Base-by-base conservation (phyloP, 169 alveolate species). In the Cryptosporidium ryanae region DNA sequence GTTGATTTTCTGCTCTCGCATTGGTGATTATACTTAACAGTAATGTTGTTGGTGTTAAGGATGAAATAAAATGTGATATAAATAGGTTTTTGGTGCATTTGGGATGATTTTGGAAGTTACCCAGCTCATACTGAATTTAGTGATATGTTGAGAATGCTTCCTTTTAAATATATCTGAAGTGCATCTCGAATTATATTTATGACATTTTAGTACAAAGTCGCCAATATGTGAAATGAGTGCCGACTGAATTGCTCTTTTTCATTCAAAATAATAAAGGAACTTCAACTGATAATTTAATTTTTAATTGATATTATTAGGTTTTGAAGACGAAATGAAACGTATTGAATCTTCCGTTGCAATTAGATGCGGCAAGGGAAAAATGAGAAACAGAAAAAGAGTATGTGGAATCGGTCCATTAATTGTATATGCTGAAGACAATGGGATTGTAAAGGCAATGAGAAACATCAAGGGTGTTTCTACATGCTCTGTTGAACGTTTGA, bases 401-500 rank as follows among this genome's bases (percentile, higher is more conserved):
- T 76, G 93, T 68, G 97, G 98, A 83, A 94, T 93, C 90, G 99
- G 99, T 29, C 99, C 99, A 23, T 96, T 98, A 82, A 92, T 98
- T 82, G 94, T 98, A 90, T 96, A 96, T 93, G 96, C 94, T 32
- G 97, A 95, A 76, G 97, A 95, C 66, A 96, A 96, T 71, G 96
- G 96, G 65, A 95, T 96, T 82, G 96, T 96, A 65, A 93, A 96
- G 90, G 99, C 99, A 76, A 97, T 97, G 92, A 97, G 99, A 92
- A 98, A 98, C 94, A 95, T 98, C 82, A 98, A 99, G 50, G 99
- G 99, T 50, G 99, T 98, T 64, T 99, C 97, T 54, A 94, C 96
- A 38, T 93, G 97, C 94, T 90, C 93, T 55, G 99, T 98, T 25
- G 98, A 96, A 90, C 95, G 98, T 89, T 92, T 98, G 64, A 98